Conservation (phyloP, 768 basidiomycete genomes). For the Termitomyces sp. region DNA sequence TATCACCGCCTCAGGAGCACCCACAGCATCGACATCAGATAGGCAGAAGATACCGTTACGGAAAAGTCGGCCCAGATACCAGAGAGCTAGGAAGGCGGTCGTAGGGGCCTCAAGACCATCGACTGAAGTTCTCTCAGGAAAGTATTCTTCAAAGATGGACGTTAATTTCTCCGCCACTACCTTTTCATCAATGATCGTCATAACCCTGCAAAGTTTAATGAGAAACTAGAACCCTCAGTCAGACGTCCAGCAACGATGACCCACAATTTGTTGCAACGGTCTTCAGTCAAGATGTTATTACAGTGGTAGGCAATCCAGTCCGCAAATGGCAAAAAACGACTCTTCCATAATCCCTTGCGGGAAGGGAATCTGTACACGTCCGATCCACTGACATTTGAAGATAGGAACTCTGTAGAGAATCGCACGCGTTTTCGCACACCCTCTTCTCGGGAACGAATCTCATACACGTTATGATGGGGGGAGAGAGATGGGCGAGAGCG, state of each 20-base stretch:
- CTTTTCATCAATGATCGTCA: not conserved
- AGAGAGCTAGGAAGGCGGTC: slow-evolving; percentile 49
- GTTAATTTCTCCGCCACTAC: slow-evolving; percentile 4
- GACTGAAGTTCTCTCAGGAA: not conserved
- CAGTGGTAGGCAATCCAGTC: slow-evolving; percentile 10
- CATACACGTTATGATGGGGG: not conserved
- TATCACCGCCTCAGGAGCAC: slow-evolving; percentile 40
- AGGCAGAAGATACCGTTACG: slow-evolving; percentile 36
- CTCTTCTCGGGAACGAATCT: not conserved
- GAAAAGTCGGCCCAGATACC: slow-evolving; percentile 57
- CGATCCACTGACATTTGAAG: not conserved
- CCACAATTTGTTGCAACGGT: not conserved
- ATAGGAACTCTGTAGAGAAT: not conserved
- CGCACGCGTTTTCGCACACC: slow-evolving; percentile 9
- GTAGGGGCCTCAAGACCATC: slow-evolving; percentile 2
- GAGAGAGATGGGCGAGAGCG: slow-evolving; percentile 6
- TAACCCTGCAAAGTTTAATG: not conserved
- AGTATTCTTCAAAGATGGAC: slow-evolving; percentile 2
- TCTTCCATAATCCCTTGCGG: not conserved
- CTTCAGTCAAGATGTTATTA: slow-evolving; percentile 1
- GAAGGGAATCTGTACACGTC: not conserved
- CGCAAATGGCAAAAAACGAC: slow-evolving; percentile 4
- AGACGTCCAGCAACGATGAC: not conserved
- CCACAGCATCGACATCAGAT: slow-evolving; percentile 29
- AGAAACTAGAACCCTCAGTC: not conserved